phyloP scores from a whole-genome alignment of 345 rosid genomes.

The Hypericum androsaemum region DNA sequence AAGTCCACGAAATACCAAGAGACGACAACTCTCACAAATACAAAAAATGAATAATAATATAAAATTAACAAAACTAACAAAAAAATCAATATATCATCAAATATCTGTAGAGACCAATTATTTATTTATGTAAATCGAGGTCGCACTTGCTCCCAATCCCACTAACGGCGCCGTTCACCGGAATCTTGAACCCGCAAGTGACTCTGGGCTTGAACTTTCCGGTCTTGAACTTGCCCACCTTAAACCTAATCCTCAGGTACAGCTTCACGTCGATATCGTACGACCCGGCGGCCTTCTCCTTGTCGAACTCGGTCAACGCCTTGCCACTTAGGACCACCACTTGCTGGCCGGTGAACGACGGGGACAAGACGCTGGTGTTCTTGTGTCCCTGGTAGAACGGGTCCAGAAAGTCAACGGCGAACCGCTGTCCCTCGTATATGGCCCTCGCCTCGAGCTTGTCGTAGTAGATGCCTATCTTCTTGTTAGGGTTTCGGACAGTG shows the following conservation, averaged over 20 bases:
- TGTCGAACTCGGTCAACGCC: slow-evolving; percentile 16
- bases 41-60: no score
- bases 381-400: slow-evolving; percentile 81
- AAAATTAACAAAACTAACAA: no score
- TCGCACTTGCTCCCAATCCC: not conserved
- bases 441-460: not conserved
- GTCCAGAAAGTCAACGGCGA: slow-evolving; percentile 16
- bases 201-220: slow-evolving; percentile 42
- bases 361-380: slow-evolving; percentile 40
- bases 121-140: not conserved
- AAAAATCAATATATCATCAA: no score
- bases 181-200: slow-evolving; percentile 52
- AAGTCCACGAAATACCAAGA: no score
- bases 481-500: slow-evolving; percentile 8
- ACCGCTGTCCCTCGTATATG: slow-evolving; percentile 25
- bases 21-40: no score
- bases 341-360: slow-evolving; percentile 33
- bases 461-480: slow-evolving; percentile 8
- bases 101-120: no score
- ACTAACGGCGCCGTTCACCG: slow-evolving; percentile 17
- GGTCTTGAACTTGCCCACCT: slow-evolving; percentile 43
- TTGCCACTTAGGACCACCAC: slow-evolving; percentile 21
- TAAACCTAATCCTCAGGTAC: slow-evolving; percentile 49
- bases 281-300: slow-evolving; percentile 30
- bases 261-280: slow-evolving; percentile 47